Conservation (phyloP, 441 rosid genomes). For the Gossypium davidsonii region DNA sequence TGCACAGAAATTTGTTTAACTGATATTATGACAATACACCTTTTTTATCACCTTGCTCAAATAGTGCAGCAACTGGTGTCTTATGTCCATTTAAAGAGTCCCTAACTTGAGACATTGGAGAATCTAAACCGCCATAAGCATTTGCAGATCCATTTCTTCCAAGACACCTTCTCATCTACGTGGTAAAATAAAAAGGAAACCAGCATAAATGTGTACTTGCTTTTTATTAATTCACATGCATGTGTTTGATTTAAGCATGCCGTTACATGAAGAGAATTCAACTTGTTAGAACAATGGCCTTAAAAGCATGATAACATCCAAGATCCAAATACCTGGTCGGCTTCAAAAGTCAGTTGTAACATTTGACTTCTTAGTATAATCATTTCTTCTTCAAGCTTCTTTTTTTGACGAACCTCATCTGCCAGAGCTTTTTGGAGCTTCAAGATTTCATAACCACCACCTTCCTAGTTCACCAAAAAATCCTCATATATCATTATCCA, state of each 20-base stretch:
- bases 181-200: constrained; percentile 3
- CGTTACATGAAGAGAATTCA: not conserved
- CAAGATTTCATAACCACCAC: constrained; percentile 61
- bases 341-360: constrained; percentile 76
- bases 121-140: constrained; percentile 45
- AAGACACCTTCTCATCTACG: constrained; percentile 64
- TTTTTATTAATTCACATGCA: not conserved
- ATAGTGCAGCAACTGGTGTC: constrained; percentile 38
- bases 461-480: constrained; percentile 43
- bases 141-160: constrained; percentile 57
- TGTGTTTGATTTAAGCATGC: not conserved
- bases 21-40: constrained; percentile 7
- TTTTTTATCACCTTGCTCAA: constrained; percentile 46
- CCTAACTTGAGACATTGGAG: constrained; percentile 44
- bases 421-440: constrained; percentile 69
- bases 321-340: constrained; percentile 67
- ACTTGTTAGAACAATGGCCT: not conserved
- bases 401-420: constrained; percentile 71
- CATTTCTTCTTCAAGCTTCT: constrained; percentile 82
- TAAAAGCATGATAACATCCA: not conserved
- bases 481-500: constrained; percentile 14
- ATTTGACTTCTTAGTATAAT: constrained; percentile 67
- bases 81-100: constrained; percentile 60
- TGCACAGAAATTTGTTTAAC: not conserved
- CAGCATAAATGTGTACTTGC: not conserved